Conservation (phyloP, 139 green algal genomes). For the Coelastrella sp. region DNA sequence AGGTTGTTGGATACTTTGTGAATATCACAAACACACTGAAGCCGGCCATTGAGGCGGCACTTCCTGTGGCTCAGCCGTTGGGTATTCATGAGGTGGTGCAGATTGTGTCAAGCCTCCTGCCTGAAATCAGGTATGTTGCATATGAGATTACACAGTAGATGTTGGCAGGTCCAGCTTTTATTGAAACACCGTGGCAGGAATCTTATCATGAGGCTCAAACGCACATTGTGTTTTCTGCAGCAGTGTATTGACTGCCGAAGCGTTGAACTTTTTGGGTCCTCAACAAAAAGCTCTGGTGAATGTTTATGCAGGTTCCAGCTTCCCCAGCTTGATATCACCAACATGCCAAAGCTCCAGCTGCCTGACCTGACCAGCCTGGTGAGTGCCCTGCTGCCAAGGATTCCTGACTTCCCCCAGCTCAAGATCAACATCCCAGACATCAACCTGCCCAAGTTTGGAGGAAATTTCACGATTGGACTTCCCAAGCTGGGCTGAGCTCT, state of each 20-base stretch:
- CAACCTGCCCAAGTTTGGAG: neutral
- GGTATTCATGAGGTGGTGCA: neutral
- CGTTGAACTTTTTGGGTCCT: too few relatives aligned
- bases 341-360: neutral
- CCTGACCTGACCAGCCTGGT: slow-evolving; percentile 13
- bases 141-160: neutral
- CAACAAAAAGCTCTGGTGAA: too few relatives aligned
- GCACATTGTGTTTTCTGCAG: too few relatives aligned
- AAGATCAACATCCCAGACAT: neutral
- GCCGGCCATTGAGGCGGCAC: neutral
- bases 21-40: neutral
- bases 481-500: too few relatives aligned
- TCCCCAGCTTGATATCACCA: slow-evolving; percentile 19
- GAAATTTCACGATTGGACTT: neutral
- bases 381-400: neutral
- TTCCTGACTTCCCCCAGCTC: neutral
- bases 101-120: slow-evolving; percentile 22
- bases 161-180: neutral
- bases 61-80: neutral
- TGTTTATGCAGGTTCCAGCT: slow-evolving; percentile 21
- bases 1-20: neutral
- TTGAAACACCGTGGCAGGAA: neutral
- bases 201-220: too few relatives aligned
- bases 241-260: too few relatives aligned
- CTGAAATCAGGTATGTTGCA: slow-evolving; percentile 3